phyloP scores from a whole-genome alignment of 139 green algal genomes.

The Tetradesmus obliquus region DNA sequence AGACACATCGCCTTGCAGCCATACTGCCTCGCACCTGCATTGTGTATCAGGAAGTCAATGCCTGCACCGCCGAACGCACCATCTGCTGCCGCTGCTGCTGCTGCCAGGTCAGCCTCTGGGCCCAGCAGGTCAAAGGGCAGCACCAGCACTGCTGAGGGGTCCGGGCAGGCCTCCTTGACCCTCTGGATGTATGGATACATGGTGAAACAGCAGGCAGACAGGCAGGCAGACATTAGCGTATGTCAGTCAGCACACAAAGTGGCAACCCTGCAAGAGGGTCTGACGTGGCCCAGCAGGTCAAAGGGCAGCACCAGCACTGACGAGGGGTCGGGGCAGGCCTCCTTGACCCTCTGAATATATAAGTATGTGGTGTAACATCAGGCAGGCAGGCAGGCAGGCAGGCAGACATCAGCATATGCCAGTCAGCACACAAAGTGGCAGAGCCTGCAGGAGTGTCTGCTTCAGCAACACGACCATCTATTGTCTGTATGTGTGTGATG shows the following conservation, averaged over 20 bases:
- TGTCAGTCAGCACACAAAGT: not conserved
- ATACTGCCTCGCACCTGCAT: constrained; percentile 62
- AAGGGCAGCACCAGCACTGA: constrained; percentile 76
- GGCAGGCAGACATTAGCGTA: not conserved
- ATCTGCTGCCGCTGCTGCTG: constrained; percentile 60
- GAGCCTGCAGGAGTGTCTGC: too few species aligned
- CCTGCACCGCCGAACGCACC: constrained; percentile 67
- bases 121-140: constrained; percentile 80
- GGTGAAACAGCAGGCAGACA: not conserved
- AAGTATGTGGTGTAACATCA: not conserved
- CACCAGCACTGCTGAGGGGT: constrained; percentile 56
- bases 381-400: not conserved
- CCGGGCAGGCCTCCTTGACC: constrained; percentile 57
- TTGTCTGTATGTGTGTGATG: not conserved
- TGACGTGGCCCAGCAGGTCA: constrained; percentile 62
- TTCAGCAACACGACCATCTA: not conserved
- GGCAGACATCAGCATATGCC: not conserved
- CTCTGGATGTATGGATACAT: constrained; percentile 40
- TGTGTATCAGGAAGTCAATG: constrained; percentile 82
- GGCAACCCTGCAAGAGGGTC: too few species aligned
- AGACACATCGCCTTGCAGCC: too few species aligned
- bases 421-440: not conserved
- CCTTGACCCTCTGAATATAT: constrained; percentile 58
- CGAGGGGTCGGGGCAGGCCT: constrained; percentile 39
- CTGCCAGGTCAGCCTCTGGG: constrained; percentile 45